These are phyloP conservation scores for Russula sp. DNA, from an alignment of 768 basidiomycete species.

Conservation along the genomic window DNA sequence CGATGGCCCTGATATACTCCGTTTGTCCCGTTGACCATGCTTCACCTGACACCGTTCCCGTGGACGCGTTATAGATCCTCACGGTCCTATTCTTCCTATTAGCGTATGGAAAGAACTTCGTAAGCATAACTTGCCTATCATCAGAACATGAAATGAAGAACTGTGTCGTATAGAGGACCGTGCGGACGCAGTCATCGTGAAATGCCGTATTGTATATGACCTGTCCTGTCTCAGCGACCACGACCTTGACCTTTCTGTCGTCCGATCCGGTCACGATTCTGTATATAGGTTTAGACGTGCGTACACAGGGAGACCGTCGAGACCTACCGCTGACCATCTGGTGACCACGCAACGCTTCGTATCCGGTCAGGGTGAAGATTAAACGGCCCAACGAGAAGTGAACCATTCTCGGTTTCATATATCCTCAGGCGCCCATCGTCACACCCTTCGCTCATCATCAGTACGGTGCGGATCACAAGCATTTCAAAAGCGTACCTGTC, in stretches of 20 bases:
- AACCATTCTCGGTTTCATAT: conserved; percentile 33
- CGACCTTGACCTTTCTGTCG: conserved; percentile 22
- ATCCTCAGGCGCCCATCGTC: conserved; percentile 31
- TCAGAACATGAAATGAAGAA: conserved; percentile 20
- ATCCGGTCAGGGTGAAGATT: conserved; percentile 29
- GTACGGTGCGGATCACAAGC: no score
- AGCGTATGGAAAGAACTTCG: not conserved
- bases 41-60: conserved; percentile 11
- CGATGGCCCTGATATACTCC: conserved; percentile 27
- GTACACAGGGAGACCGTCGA: not conserved
- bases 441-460: conserved; percentile 13
- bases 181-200: conserved; percentile 21
- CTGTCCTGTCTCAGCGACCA: conserved; percentile 10
- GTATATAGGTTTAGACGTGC: not conserved
- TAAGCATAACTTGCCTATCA: conserved; percentile 4
- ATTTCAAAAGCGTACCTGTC: conserved; percentile 10
- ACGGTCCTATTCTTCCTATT: conserved; percentile 14
- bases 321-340: conserved; percentile 28
- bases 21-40: conserved; percentile 22
- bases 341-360: conserved; percentile 34
- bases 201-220: conserved; percentile 18
- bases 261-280: conserved; percentile 24
- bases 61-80: conserved; percentile 20
- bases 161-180: conserved; percentile 5
- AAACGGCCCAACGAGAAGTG: conserved; percentile 22